These are phyloP conservation scores for Penicillium sp. DNA, from an alignment of 2,329 filamentous ascomycete genomes.

Conservation along the genomic window DNA sequence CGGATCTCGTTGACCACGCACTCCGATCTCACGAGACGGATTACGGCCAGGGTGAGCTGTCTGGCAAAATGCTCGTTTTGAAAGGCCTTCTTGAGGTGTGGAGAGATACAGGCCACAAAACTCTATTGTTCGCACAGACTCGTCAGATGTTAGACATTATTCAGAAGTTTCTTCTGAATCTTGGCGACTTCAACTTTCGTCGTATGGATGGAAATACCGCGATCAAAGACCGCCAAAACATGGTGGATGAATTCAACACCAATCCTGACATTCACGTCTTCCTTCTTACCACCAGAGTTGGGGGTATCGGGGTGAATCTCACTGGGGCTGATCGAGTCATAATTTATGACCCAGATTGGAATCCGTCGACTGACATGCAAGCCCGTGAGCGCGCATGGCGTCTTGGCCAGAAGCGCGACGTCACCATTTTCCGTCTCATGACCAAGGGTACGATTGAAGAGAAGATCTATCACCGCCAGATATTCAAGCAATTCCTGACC, in stretches of 20 bases:
- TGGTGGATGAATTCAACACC: slow-evolving; percentile 92
- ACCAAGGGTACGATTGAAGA: slow-evolving; percentile 97
- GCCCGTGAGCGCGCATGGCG: slow-evolving; percentile 95
- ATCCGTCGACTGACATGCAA: slow-evolving; percentile 93
- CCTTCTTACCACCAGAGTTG: slow-evolving; percentile 90
- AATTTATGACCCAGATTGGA: slow-evolving; percentile 99
- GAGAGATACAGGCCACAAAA: slow-evolving; percentile 92
- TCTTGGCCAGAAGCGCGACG: slow-evolving; percentile 88
- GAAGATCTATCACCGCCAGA: slow-evolving; percentile 97
- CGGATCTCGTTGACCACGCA: slow-evolving; percentile 75
- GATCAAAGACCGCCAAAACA: slow-evolving; percentile 79
- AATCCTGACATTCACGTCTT: slow-evolving; percentile 79
- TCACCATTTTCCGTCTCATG: slow-evolving; percentile 97
- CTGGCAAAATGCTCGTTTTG: slow-evolving; percentile 94
- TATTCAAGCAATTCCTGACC: slow-evolving; percentile 96
- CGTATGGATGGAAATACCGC: slow-evolving; percentile 93
- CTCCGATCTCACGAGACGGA: slow-evolving; percentile 56
- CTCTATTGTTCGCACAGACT: slow-evolving; percentile 86
- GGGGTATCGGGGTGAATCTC: slow-evolving; percentile 87
- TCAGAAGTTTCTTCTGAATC: slow-evolving; percentile 69
- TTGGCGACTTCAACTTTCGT: slow-evolving; percentile 71
- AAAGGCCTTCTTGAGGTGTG: slow-evolving; percentile 83
- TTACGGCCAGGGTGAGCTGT: slow-evolving; percentile 76
- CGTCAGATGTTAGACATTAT: slow-evolving; percentile 95
- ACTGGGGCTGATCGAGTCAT: slow-evolving; percentile 95